These are phyloP conservation scores for Tilletia indica DNA, from an alignment of 1,284 basidiomycete genomes.

Conservation along the genomic window DNA sequence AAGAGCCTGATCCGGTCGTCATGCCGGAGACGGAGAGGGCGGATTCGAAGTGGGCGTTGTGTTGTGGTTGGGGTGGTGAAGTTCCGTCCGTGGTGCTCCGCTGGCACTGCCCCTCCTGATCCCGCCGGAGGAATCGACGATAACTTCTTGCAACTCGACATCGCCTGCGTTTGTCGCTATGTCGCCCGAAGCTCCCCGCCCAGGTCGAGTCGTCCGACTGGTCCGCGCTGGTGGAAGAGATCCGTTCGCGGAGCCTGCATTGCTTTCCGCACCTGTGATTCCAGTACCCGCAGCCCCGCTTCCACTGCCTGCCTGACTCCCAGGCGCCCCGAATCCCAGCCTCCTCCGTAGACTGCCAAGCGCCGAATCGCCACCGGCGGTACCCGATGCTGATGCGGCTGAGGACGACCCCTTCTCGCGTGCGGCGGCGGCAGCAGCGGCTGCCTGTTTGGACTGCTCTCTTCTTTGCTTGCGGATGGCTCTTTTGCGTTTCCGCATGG, in stretches of 20 bases:
- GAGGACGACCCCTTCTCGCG: slow-evolving; percentile 28
- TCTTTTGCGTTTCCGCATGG: slow-evolving; percentile 30
- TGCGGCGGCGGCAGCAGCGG: slow-evolving; percentile 33
- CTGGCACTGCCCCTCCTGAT: not conserved
- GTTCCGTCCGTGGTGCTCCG: not conserved
- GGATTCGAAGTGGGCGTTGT: not conserved
- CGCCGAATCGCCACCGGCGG: slow-evolving; percentile 24
- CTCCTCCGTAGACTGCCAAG: slow-evolving; percentile 13
- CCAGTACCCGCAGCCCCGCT: not conserved
- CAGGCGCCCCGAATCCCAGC: not conserved
- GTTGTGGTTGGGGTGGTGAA: not conserved
- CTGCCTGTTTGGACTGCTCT: slow-evolving; percentile 31
- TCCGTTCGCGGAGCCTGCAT: not conserved
- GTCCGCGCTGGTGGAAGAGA: not conserved
- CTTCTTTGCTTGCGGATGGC: slow-evolving; percentile 4
- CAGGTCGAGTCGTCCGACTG: not conserved
- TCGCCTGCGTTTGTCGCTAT: too few relatives aligned
- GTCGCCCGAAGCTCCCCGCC: slow-evolving; percentile 1
- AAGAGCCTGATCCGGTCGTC: slow-evolving; percentile 5
- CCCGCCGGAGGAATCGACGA: slow-evolving; percentile 2
- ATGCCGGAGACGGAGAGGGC: slow-evolving; percentile 7
- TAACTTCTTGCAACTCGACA: slow-evolving; percentile 7
- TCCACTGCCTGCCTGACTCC: not conserved
- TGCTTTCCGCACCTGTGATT: not conserved
- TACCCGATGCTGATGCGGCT: slow-evolving; percentile 22